Conservation (phyloP, 2,329 filamentous ascomycete species). For the Xylaria sp. region DNA sequence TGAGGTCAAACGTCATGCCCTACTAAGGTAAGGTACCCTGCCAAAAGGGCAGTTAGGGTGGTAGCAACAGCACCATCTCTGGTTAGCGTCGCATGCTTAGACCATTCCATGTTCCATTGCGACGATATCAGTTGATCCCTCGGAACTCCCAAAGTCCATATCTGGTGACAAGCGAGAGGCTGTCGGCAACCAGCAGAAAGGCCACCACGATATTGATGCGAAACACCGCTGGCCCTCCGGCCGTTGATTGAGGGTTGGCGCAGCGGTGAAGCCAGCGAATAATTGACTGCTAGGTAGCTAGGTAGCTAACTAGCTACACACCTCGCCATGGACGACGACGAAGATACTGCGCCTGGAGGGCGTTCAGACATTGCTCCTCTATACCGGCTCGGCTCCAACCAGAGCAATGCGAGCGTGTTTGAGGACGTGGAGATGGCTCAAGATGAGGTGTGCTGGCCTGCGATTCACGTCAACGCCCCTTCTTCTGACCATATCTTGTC, state of each 20-base stretch:
- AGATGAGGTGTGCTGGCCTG: slow-evolving; percentile 73
- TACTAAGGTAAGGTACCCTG: not conserved
- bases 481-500: slow-evolving; percentile 39
- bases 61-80: not conserved
- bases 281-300: not conserved
- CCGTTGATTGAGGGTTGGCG: slow-evolving; percentile 26
- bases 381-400: slow-evolving; percentile 75
- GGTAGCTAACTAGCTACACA: not conserved
- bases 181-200: not conserved
- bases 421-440: slow-evolving; percentile 99
- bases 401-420: slow-evolving; percentile 82
- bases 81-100: slow-evolving; percentile 25
- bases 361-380: slow-evolving; percentile 51
- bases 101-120: slow-evolving; percentile 14
- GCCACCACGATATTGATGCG: not conserved
- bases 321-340: slow-evolving; percentile 42
- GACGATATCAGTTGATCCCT: slow-evolving; percentile 27
- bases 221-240: not conserved
- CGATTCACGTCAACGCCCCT: slow-evolving; percentile 18
- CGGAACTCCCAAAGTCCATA: slow-evolving; percentile 10
- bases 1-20: slow-evolving; percentile 21
- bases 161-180: slow-evolving; percentile 11
- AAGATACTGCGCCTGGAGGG: slow-evolving; percentile 39
- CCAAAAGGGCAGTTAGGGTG: not conserved
- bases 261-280: slow-evolving; percentile 17